Evolutionary conservation across 2,329 filamentous ascomycete species (phyloP).

Genomic region (Claviceps humidiphila): DNA sequence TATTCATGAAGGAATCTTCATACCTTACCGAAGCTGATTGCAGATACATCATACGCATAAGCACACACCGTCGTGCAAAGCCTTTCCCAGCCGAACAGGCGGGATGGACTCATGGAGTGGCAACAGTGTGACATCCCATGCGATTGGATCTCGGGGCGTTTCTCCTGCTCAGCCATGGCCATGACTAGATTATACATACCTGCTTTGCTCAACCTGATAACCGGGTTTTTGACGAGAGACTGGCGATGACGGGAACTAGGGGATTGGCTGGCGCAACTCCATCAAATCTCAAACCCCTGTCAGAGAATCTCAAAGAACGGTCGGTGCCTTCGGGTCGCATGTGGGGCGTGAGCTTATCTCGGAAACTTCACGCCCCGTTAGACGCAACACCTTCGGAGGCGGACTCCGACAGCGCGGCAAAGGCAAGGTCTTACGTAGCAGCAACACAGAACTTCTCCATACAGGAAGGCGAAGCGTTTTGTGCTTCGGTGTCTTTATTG

Average conservation of each 20-base stretch:
- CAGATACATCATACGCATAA: neutral
- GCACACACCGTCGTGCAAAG: neutral
- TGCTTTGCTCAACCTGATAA: neutral
- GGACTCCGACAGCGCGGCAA: no score
- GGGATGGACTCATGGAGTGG: no score
- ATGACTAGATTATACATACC: neutral
- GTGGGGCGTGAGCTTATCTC: no score
- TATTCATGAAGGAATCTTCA: neutral
- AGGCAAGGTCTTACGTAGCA: no score
- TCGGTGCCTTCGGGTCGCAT: no score
- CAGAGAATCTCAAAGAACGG: no score
- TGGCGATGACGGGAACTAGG: slow-evolving; percentile 17
- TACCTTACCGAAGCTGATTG: neutral
- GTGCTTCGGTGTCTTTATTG: no score
- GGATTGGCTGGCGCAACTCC: slow-evolving; percentile 14
- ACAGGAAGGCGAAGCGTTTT: no score
- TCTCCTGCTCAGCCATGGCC: neutral
- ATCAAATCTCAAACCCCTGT: slow-evolving; percentile 3
- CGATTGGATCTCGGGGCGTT: neutral
- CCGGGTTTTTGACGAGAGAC: neutral
- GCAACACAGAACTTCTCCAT: no score
- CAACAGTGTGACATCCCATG: no score
- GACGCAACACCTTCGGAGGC: no score
- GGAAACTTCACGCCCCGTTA: no score
- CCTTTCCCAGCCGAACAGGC: neutral